Evolutionary conservation across 2,329 filamentous ascomycete species (phyloP), one percentile per base, ranked within the genome.

Genomic region (Diaporthe citrichinensis): DNA sequence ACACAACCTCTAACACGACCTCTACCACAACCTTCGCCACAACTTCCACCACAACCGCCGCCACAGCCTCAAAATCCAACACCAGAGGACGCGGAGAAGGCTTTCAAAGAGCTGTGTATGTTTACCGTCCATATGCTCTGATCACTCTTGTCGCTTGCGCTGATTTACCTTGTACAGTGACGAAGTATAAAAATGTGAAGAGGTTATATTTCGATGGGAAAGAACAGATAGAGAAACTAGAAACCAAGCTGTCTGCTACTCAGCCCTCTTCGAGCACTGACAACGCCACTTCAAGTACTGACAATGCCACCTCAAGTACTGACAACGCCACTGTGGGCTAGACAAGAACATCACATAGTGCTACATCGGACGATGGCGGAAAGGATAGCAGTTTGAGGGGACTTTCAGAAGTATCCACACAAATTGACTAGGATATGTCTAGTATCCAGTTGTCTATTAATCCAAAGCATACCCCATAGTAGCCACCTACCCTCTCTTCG

Each of bases 121-220:
- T 84, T 49, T 49, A 41, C 75, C 4, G 17, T 58, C 76, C 28
- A 17, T 34, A 17, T 34, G 25, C n/a, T 57, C 10, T 41, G 8
- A 61, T 39, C 20, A 41, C 0, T 39, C 2, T 39, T 39, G 8
- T 23, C 20, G 8, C 23, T 25, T 7, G 10, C 23, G 57, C 57
- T 61, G 14, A 61, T n/a, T 25, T 25, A 39, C 80, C 80, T 83
- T 74, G 86, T 41, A 10, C 80, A 98, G 96, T 96, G 81, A 92
- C 91, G 78, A 98, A 98, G 86, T 98, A 98, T 83, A 97, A 97
- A 83, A 98, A 98, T 82, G 96, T 99, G 74, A 99, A 98, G 87
- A 93, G 95, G 73, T 94, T 98, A 80, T 99, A 98, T 83, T 98
- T 98, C 83, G 97, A 98, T 78, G 95, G 96, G 81, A 96, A 98